Conservation (phyloP, 768 basidiomycete species). For the Neoboletus brunneissimus region DNA sequence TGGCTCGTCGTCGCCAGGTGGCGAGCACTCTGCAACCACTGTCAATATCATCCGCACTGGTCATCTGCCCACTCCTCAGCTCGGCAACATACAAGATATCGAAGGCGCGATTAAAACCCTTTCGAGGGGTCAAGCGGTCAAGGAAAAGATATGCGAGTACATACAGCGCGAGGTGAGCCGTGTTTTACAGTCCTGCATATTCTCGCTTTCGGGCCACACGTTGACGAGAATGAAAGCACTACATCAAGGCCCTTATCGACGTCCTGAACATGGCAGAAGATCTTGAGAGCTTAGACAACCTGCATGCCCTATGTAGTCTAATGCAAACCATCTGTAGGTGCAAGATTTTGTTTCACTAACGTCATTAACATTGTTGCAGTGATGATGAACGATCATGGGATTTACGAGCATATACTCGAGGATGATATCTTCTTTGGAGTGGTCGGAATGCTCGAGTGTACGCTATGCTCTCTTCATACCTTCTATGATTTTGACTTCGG, state of each 20-base stretch:
- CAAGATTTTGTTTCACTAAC: background rate
- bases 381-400: constrained; percentile 88
- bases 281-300: constrained; percentile 82
- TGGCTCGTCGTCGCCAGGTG: constrained; percentile 62
- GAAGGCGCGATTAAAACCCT: constrained; percentile 76
- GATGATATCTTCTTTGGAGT: constrained; percentile 92
- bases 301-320: constrained; percentile 87
- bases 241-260: constrained; percentile 81
- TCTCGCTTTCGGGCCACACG: background rate
- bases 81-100: constrained; percentile 77
- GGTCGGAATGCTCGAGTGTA: constrained; percentile 96
- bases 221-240: constrained; percentile 53
- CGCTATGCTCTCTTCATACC: constrained; percentile 30
- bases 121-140: constrained; percentile 65
- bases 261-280: constrained; percentile 90
- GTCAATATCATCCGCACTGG: constrained; percentile 67
- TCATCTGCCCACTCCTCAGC: constrained; percentile 69
- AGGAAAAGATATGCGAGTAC: constrained; percentile 87
- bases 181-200: background rate
- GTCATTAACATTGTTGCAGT: constrained; percentile 46
- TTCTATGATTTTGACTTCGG: constrained; percentile 15
- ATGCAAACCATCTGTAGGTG: constrained; percentile 91
- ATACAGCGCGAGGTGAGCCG: constrained; percentile 77
- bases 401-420: constrained; percentile 93
- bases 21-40: constrained; percentile 58